Conservation (phyloP, 176 grass and related monocot species). For the Avena insularis region DNA sequence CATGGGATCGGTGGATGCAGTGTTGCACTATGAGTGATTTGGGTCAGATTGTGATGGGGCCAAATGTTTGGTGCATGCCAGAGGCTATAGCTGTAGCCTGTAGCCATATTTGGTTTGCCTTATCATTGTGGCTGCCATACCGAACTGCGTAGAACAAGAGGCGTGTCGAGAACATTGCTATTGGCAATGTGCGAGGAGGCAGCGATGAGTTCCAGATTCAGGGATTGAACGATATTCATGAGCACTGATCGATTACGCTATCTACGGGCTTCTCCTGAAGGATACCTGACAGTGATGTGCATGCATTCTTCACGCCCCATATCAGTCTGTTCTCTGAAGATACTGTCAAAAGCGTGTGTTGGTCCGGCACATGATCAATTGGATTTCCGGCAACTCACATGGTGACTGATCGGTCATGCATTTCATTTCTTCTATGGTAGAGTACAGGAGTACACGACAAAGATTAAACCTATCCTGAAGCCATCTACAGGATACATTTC, state of each 20-base stretch:
- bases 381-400: neutral
- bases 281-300: neutral
- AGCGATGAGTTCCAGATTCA: neutral
- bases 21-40: neutral
- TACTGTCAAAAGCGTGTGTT: neutral
- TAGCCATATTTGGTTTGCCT: neutral
- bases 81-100: too few species aligned
- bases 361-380: neutral
- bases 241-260: neutral
- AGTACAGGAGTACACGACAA: neutral
- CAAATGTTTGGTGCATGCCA: slow-evolving; percentile 17
- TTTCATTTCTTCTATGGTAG: neutral
- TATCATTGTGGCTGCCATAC: neutral
- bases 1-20: neutral
- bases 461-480: neutral
- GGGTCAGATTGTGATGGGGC: slow-evolving; percentile 31
- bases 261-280: neutral
- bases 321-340: neutral
- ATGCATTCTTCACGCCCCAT: neutral
- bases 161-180: neutral
- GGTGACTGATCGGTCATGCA: neutral
- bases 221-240: neutral
- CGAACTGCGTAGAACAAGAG: neutral
- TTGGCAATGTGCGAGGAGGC: neutral
- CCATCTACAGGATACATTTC: neutral